phyloP scores from a whole-genome alignment of 2,329 filamentous ascomycete species.

The Nigrospora osmanthi region DNA sequence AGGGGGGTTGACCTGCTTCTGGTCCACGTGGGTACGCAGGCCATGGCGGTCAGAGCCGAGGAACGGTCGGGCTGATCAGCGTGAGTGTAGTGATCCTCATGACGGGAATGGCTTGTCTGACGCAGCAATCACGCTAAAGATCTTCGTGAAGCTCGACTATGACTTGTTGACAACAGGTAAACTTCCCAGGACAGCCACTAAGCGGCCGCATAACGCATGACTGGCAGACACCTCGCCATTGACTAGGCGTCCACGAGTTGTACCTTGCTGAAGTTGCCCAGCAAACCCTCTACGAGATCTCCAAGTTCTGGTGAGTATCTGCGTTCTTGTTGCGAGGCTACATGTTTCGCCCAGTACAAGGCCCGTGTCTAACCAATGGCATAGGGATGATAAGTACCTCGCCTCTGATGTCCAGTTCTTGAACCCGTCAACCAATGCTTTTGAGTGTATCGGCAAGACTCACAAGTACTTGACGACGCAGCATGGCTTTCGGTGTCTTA shows the following conservation, averaged over 20 bases:
- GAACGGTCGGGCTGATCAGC: slow-evolving; percentile 54
- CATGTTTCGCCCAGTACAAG: no score
- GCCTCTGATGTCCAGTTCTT: slow-evolving; percentile 54
- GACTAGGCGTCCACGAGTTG: slow-evolving; percentile 52
- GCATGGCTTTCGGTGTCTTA: slow-evolving; percentile 81
- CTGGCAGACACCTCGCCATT: neutral
- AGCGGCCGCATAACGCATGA: neutral
- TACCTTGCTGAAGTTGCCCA: slow-evolving; percentile 56
- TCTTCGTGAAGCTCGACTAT: slow-evolving; percentile 33
- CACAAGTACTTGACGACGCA: slow-evolving; percentile 64
- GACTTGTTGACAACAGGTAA: slow-evolving; percentile 33
- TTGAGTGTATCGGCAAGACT: slow-evolving; percentile 33
- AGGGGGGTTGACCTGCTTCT: slow-evolving; percentile 74
- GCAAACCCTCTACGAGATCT: slow-evolving; percentile 51
- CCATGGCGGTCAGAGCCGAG: slow-evolving; percentile 28
- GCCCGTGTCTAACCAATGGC: slow-evolving; percentile 15
- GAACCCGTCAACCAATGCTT: slow-evolving; percentile 27
- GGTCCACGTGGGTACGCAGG: slow-evolving; percentile 59
- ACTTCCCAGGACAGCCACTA: neutral
- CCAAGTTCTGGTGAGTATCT: slow-evolving; percentile 37
- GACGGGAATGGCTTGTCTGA: slow-evolving; percentile 95
- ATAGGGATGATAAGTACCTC: slow-evolving; percentile 61
- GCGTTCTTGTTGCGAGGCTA: no score
- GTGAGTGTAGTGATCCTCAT: slow-evolving; percentile 62
- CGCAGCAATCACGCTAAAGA: slow-evolving; percentile 52